Evolutionary conservation across 176 grass and related monocot species (phyloP).

Genomic region (Oryza officinalis): DNA sequence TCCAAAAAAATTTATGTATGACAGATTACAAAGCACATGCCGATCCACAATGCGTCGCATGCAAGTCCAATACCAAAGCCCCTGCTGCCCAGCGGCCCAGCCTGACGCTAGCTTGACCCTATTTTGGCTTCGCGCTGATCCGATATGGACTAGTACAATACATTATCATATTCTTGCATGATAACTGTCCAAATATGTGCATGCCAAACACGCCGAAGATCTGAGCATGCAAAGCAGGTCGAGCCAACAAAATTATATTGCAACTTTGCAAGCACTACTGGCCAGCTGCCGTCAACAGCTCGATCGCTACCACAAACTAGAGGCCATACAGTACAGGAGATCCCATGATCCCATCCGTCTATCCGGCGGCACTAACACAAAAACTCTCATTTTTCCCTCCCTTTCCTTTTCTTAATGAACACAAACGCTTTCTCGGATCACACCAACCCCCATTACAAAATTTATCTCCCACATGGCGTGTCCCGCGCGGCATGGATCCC

Average conservation of each 20-base stretch:
- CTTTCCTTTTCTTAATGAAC: background rate
- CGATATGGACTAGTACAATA: background rate
- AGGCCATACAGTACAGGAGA: background rate
- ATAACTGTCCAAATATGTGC: background rate
- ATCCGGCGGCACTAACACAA: conserved; percentile 27
- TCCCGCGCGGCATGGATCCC: background rate
- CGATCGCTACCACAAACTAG: background rate
- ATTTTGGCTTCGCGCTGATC: too few species aligned
- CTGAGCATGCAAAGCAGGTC: background rate
- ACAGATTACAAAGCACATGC: too few species aligned
- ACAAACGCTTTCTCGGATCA: background rate
- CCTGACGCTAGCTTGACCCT: too few species aligned
- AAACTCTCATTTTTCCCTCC: background rate
- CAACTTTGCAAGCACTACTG: background rate
- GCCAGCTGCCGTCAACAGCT: background rate
- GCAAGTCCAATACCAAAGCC: too few species aligned
- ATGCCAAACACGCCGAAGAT: background rate
- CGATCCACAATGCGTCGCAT: too few species aligned
- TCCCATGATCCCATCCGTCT: conserved; percentile 24
- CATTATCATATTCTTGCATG: background rate
- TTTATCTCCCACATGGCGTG: conserved; percentile 41
- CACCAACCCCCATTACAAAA: background rate
- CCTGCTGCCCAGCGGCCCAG: too few species aligned
- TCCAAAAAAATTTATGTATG: too few species aligned
- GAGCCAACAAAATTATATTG: background rate